These are phyloP conservation scores for Huntiella abstrusa DNA, from an alignment of 2,329 filamentous ascomycete species.

Conservation along the genomic window DNA sequence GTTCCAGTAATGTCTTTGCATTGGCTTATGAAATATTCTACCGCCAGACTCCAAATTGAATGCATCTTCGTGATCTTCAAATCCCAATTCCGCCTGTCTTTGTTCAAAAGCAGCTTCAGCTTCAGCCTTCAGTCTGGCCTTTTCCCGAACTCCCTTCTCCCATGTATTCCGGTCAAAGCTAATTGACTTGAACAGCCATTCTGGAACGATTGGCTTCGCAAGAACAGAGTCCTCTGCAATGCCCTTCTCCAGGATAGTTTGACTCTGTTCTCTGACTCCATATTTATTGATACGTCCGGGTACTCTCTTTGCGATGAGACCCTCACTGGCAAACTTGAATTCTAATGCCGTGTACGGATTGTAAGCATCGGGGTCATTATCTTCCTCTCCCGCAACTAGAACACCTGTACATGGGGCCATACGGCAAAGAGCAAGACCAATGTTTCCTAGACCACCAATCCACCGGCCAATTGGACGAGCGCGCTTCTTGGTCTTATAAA, in stretches of 20 bases:
- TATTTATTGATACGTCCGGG: background rate
- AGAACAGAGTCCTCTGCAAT: constrained; percentile 21
- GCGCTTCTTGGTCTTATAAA: constrained; percentile 36
- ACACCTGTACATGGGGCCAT: constrained; percentile 82
- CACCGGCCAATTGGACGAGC: constrained; percentile 54
- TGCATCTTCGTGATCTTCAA: no score
- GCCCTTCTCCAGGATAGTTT: constrained; percentile 10
- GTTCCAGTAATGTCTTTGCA: no score
- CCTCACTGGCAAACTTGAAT: constrained; percentile 13
- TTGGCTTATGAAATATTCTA: no score
- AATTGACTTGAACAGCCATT: constrained; percentile 35
- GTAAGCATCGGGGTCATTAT: constrained; percentile 39
- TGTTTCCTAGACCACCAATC: constrained; percentile 59
- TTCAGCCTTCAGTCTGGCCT: no score
- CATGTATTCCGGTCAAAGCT: no score
- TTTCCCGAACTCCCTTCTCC: no score
- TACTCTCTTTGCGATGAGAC: background rate
- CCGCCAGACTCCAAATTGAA: no score
- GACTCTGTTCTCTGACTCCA: constrained; percentile 10
- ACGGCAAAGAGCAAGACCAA: constrained; percentile 73
- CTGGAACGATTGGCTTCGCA: constrained; percentile 65
- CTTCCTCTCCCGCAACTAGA: constrained; percentile 42
- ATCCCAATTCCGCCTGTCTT: no score
- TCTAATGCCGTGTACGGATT: constrained; percentile 43
- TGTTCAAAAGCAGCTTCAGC: no score